Evolutionary conservation across 768 basidiomycete genomes (phyloP).

Genomic region (Pisolithus tinctorius): DNA sequence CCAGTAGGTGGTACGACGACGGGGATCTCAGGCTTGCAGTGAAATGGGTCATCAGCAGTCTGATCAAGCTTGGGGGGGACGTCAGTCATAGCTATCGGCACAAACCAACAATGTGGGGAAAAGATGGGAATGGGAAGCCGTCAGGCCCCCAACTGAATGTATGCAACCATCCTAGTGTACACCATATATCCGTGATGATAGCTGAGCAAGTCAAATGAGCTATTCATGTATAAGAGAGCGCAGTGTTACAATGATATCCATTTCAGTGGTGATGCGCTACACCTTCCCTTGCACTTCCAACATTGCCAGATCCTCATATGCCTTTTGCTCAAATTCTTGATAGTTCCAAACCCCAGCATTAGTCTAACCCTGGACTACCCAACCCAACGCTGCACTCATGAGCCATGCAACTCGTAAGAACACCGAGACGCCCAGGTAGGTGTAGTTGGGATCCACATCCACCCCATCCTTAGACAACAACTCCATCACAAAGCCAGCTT

Average conservation of each 20-base stretch:
- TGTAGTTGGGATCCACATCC: conserved; percentile 39
- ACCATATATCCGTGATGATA: too few relatives aligned
- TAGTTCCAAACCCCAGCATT: conserved; percentile 23
- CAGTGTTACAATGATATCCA: background rate
- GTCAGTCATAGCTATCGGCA: background rate
- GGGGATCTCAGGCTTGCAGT: too few relatives aligned
- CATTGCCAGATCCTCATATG: conserved; percentile 18
- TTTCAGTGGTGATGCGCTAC: background rate
- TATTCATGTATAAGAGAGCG: background rate
- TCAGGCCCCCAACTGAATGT: too few relatives aligned
- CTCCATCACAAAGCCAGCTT: too few relatives aligned
- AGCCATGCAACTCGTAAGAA: too few relatives aligned
- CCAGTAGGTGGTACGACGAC: too few relatives aligned
- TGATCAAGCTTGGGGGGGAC: background rate
- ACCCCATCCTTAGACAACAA: too few relatives aligned
- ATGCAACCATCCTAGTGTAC: too few relatives aligned
- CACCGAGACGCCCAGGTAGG: conserved; percentile 49
- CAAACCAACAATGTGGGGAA: too few relatives aligned
- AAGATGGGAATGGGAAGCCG: too few relatives aligned
- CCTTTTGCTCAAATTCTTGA: conserved; percentile 20
- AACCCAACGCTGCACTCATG: conserved; percentile 37
- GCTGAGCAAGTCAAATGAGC: too few relatives aligned
- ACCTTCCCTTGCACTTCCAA: conserved; percentile 13
- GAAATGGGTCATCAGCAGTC: background rate
- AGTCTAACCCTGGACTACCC: conserved; percentile 34